phyloP scores from a whole-genome alignment of 345 rosid genomes.

The Syzygium aromaticum region DNA sequence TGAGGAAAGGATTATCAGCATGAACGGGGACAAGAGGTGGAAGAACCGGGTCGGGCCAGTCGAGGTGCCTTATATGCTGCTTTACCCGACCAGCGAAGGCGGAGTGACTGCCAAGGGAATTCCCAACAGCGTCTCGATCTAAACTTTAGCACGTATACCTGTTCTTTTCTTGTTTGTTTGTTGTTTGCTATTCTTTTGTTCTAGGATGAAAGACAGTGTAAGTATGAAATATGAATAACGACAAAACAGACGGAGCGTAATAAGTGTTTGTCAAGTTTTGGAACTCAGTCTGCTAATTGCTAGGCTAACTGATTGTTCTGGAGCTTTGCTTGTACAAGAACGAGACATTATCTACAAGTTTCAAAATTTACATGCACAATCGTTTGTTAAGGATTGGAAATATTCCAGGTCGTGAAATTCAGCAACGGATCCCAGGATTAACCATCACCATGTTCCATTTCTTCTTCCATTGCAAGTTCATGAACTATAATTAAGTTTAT shows the following conservation, averaged over 20 bases:
- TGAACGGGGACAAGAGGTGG: constrained; percentile 6
- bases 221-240: not conserved
- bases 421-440: not conserved
- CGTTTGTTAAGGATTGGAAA: not conserved
- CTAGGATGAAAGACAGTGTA: not conserved
- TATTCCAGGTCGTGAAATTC: not conserved
- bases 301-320: too few species aligned
- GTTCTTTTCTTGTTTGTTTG: not conserved
- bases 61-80: constrained; percentile 10
- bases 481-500: not conserved
- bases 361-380: not conserved
- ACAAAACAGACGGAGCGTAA: not conserved
- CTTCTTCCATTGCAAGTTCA: not conserved
- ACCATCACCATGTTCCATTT: not conserved
- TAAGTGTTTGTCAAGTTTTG: not conserved
- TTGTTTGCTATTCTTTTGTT: not conserved
- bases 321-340: too few species aligned
- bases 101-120: constrained; percentile 17
- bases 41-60: constrained; percentile 18
- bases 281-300: too few species aligned
- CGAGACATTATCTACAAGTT: not conserved
- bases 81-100: constrained; percentile 5
- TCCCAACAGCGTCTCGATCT: constrained; percentile 11
- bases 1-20: constrained; percentile 10
- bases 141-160: not conserved